These are phyloP conservation scores for Aquanectria penicillioides DNA, from an alignment of 2,329 filamentous ascomycete species.

Conservation along the genomic window DNA sequence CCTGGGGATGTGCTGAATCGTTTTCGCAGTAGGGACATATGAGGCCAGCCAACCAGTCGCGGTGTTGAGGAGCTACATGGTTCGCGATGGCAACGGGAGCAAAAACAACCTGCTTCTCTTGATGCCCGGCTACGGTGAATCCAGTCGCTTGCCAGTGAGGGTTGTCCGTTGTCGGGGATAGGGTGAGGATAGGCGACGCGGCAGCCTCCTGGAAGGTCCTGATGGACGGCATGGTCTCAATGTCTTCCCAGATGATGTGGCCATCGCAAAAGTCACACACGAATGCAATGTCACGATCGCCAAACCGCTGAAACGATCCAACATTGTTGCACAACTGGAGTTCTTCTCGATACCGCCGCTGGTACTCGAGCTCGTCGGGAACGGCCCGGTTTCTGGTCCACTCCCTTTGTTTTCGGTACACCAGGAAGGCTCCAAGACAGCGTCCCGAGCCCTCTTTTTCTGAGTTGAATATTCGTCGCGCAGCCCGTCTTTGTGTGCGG, in stretches of 20 bases:
- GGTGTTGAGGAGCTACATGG: slow-evolving; percentile 60
- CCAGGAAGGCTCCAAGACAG: slow-evolving; percentile 66
- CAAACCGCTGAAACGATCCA: slow-evolving; percentile 66
- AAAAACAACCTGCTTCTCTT: slow-evolving; percentile 64
- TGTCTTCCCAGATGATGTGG: slow-evolving; percentile 67
- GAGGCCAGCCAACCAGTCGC: slow-evolving; percentile 63
- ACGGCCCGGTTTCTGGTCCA: slow-evolving; percentile 40
- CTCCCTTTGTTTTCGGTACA: slow-evolving; percentile 60
- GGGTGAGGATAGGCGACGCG: slow-evolving; percentile 32
- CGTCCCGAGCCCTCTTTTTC: slow-evolving; percentile 58
- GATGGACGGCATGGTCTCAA: slow-evolving; percentile 61
- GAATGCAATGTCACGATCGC: slow-evolving; percentile 64
- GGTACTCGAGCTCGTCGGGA: slow-evolving; percentile 46
- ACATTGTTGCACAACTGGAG: slow-evolving; percentile 61
- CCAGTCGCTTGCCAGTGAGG: slow-evolving; percentile 65
- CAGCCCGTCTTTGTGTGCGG: slow-evolving; percentile 67
- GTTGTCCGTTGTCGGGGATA: slow-evolving; percentile 41
- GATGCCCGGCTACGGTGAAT: slow-evolving; percentile 50
- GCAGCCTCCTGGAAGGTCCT: slow-evolving; percentile 47
- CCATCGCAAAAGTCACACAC: slow-evolving; percentile 71
- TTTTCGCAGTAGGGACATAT: slow-evolving; percentile 68
- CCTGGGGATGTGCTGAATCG: slow-evolving; percentile 54
- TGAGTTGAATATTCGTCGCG: slow-evolving; percentile 63
- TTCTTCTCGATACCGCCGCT: slow-evolving; percentile 56
- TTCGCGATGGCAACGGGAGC: slow-evolving; percentile 68